Conservation (phyloP, 164 flowering plant genomes). For the Chloranthus sessilifolius region DNA sequence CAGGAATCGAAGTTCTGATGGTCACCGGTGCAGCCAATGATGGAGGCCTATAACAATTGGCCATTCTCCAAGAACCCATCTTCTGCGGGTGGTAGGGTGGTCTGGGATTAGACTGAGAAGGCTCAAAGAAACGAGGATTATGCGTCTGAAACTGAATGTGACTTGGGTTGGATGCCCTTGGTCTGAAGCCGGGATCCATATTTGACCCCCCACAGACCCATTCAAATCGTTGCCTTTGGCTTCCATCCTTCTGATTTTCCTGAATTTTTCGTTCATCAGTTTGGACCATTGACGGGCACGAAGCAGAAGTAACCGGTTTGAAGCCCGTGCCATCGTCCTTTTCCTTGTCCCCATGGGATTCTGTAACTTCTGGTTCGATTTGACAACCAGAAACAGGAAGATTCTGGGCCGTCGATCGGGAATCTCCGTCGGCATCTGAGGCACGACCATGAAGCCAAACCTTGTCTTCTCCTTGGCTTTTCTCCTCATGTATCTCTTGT, state of each 20-base stretch:
- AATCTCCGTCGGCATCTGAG: conserved; percentile 4
- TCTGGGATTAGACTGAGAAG: conserved; percentile 10
- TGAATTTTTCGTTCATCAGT: not conserved
- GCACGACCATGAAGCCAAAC: conserved; percentile 7
- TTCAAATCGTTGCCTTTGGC: conserved; percentile 8
- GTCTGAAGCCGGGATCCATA: conserved; percentile 9
- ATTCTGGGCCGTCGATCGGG: conserved; percentile 9
- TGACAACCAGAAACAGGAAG: conserved; percentile 11
- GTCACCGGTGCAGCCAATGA: conserved; percentile 22
- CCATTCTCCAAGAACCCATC: conserved; percentile 4
- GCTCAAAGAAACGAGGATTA: conserved; percentile 13
- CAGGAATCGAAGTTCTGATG: conserved; percentile 21
- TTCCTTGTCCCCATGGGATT: conserved; percentile 19
- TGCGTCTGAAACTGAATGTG: conserved; percentile 8
- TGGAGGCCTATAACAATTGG: conserved; percentile 11
- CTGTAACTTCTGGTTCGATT: conserved; percentile 13
- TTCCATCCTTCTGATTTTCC: conserved; percentile 15
- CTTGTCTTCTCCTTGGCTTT: conserved; percentile 13
- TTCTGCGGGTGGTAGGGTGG: conserved; percentile 15
- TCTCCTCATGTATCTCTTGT: conserved; percentile 52
- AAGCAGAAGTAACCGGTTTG: not conserved
- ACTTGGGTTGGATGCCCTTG: conserved; percentile 4
- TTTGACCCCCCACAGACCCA: conserved; percentile 5
- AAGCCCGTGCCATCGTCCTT: conserved; percentile 8
- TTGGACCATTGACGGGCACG: not conserved